phyloP scores from a whole-genome alignment of 768 basidiomycete genomes.

The Macrolepiota fuliginosa region DNA sequence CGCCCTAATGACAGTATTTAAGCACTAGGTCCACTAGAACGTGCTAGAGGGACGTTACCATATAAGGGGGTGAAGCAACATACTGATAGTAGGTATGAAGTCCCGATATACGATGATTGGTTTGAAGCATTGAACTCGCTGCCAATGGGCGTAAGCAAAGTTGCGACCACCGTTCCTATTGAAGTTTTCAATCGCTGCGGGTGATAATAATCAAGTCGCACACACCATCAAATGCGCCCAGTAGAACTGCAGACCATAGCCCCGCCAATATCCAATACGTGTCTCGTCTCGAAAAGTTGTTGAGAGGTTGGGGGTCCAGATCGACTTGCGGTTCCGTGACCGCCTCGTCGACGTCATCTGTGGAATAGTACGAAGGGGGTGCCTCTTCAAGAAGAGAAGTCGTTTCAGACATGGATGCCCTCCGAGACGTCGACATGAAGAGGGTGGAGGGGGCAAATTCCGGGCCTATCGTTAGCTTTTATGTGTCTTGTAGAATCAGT shows the following conservation, averaged over 20 bases:
- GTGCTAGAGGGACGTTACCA: constrained; percentile 42
- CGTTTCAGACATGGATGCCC: constrained; percentile 49
- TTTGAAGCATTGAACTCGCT: constrained; percentile 80
- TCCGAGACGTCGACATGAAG: constrained; percentile 15
- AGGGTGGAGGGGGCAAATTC: constrained; percentile 13
- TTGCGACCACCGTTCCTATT: constrained; percentile 83
- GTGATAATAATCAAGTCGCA: constrained; percentile 13
- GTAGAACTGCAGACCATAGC: constrained; percentile 80
- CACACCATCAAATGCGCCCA: constrained; percentile 83
- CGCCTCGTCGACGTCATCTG: constrained; percentile 35
- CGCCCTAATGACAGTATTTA: constrained; percentile 50
- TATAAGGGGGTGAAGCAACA: constrained; percentile 92
- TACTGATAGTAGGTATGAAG: constrained; percentile 81
- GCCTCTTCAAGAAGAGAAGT: constrained; percentile 54
- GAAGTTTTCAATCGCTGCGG: constrained; percentile 11
- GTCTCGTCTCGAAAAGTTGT: constrained; percentile 51
- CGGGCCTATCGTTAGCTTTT: constrained; percentile 9
- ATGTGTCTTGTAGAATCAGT: constrained; percentile 1
- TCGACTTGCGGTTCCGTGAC: constrained; percentile 25
- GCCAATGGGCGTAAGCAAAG: constrained; percentile 80
- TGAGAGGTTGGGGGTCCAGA: constrained; percentile 30
- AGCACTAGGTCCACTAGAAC: constrained; percentile 8
- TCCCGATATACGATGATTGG: constrained; percentile 85
- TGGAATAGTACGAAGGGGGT: constrained; percentile 46
- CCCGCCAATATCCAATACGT: constrained; percentile 72